A percentile compares a stretch with the other conserved stretches of the same genome.
phyloP scores from a whole-genome alignment of 2,329 filamentous ascomycete genomes.

The Fragosphaeria purpurea region DNA sequence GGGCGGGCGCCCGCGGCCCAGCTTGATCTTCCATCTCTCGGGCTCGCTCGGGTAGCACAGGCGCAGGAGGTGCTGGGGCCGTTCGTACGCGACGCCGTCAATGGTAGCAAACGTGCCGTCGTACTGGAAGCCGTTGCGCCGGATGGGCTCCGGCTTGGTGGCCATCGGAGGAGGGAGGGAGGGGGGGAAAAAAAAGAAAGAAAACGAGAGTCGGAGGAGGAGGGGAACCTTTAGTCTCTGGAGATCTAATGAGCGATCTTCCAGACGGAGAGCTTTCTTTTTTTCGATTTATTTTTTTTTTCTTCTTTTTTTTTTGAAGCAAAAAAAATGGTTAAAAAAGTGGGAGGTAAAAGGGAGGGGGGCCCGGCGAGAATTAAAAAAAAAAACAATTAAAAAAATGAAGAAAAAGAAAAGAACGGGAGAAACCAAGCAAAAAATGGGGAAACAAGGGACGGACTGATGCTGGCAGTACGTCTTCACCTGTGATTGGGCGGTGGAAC shows the following conservation, averaged over 20 bases:
- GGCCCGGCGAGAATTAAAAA: neutral
- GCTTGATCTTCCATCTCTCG: constrained; percentile 16
- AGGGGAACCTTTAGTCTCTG: too few relatives aligned
- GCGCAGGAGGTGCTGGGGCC: constrained; percentile 14
- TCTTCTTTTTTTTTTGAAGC: constrained; percentile 10
- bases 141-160: constrained; percentile 14
- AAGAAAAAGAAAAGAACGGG: too few relatives aligned
- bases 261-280: neutral
- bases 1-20: constrained; percentile 14
- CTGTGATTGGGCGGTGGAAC: neutral
- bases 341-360: neutral
- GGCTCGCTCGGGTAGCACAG: constrained; percentile 14
- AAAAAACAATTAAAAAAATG: too few relatives aligned
- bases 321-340: constrained; percentile 8
- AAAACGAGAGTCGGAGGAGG: neutral
- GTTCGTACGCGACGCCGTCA: constrained; percentile 14
- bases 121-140: constrained; percentile 23
- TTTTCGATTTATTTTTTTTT: constrained; percentile 9
- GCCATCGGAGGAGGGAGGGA: neutral
- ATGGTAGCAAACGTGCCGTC: constrained; percentile 14
- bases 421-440: too few relatives aligned
- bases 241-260: too few relatives aligned
- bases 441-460: too few relatives aligned
- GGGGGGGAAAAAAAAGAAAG: neutral
- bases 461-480: too few relatives aligned